These are phyloP conservation scores for Filobasidium floriforme DNA, from an alignment of 768 basidiomycete species.

Conservation along the genomic window DNA sequence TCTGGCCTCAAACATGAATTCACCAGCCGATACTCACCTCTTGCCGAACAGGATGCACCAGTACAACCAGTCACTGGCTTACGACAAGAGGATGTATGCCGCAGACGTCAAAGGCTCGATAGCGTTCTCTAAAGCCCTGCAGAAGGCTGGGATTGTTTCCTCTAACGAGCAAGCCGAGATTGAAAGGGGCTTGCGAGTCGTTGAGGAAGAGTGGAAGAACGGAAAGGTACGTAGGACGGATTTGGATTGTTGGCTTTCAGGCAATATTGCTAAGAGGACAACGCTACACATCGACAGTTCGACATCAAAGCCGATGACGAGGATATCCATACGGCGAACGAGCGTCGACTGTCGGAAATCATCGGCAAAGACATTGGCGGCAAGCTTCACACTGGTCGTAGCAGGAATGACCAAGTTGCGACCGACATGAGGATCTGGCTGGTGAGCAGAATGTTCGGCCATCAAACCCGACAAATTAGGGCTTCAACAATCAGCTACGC, in stretches of 20 bases:
- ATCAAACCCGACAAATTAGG: too few species aligned
- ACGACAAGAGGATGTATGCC: constrained; percentile 87
- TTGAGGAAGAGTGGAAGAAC: constrained; percentile 75
- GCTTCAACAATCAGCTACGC: too few species aligned
- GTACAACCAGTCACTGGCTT: constrained; percentile 91
- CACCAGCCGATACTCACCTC: not conserved
- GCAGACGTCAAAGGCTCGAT: constrained; percentile 90
- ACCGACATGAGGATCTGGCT: constrained; percentile 98
- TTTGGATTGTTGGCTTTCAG: not conserved
- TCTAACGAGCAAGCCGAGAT: constrained; percentile 64
- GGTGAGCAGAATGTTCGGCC: constrained; percentile 29
- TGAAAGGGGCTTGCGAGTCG: constrained; percentile 59
- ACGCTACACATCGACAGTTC: constrained; percentile 53
- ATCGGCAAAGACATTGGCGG: constrained; percentile 81
- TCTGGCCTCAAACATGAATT: constrained; percentile 11
- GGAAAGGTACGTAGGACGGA: constrained; percentile 54
- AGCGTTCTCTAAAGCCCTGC: constrained; percentile 84
- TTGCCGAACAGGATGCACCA: constrained; percentile 72
- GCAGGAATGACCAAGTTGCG: constrained; percentile 95
- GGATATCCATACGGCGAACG: constrained; percentile 98
- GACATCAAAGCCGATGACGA: constrained; percentile 76
- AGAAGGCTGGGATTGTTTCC: constrained; percentile 69
- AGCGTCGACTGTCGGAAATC: constrained; percentile 83
- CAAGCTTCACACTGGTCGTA: constrained; percentile 93
- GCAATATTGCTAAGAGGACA: not conserved